phyloP scores from a whole-genome alignment of 352 stramenopile genomes.

The Aphanomyces cochlioides region DNA sequence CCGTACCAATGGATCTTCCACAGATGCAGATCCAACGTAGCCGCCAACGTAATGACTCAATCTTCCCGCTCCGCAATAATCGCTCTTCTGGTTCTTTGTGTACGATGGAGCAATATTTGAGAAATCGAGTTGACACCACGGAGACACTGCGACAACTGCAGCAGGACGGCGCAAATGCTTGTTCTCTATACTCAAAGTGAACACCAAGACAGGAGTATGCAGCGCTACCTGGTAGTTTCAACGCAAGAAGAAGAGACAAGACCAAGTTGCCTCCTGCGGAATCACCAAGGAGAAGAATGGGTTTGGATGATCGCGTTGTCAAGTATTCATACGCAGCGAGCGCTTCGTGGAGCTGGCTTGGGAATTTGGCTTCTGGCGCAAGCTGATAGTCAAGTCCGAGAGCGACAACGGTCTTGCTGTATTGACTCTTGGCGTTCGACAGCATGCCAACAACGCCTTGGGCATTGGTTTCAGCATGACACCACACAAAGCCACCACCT shows the following conservation, averaged over 20 bases:
- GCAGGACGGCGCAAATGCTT: background rate
- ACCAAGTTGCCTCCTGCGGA: constrained; percentile 23
- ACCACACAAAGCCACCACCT: background rate
- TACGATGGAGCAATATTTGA: background rate
- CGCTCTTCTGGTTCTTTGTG: background rate
- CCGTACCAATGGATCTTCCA: constrained; percentile 13
- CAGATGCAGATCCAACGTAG: background rate
- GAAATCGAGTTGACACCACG: constrained; percentile 4
- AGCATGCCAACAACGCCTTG: background rate
- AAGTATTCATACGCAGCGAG: constrained; percentile 20
- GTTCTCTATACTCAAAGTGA: background rate
- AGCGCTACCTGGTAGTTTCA: constrained; percentile 6
- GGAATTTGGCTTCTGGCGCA: constrained; percentile 8
- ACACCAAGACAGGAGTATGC: background rate
- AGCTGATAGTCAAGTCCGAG: background rate
- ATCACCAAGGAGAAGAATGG: constrained; percentile 21
- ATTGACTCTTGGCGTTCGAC: background rate
- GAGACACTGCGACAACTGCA: constrained; percentile 7
- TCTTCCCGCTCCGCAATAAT: background rate
- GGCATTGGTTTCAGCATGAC: background rate
- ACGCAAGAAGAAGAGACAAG: background rate
- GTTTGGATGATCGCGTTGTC: background rate
- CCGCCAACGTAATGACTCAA: background rate
- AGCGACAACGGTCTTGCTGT: background rate
- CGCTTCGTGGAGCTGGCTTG: constrained; percentile 18